These are phyloP conservation scores for Candida tetrigidarum DNA, from an alignment of 1,139 yeast genomes.

Conservation along the genomic window DNA sequence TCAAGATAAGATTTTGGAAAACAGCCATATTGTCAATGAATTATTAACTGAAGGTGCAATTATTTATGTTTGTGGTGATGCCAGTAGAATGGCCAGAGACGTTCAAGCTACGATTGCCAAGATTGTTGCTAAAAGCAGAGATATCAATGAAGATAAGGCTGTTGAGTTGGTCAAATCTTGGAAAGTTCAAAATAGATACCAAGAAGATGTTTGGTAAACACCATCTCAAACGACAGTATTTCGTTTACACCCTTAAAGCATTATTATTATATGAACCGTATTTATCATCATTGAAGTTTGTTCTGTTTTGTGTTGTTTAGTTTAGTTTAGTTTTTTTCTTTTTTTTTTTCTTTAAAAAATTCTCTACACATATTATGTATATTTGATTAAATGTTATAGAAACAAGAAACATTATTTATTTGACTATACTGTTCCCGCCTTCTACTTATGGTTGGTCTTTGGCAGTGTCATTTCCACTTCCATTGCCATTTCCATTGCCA, in stretches of 20 bases:
- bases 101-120: conserved; percentile 76
- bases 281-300: not conserved
- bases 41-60: conserved; percentile 78
- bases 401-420: not conserved
- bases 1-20: conserved; percentile 75
- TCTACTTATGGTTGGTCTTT: not conserved
- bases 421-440: too few species aligned
- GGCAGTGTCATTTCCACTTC: not conserved
- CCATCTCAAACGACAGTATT: too few species aligned
- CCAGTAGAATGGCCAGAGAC: conserved; percentile 94
- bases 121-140: conserved; percentile 64
- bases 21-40: conserved; percentile 55
- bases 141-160: conserved; percentile 66
- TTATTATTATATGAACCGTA: too few species aligned
- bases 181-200: conserved; percentile 87
- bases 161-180: conserved; percentile 77
- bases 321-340: not conserved
- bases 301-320: too few species aligned
- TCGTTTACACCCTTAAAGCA: not conserved
- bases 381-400: not conserved
- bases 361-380: not conserved
- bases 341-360: not conserved
- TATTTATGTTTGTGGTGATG: conserved; percentile 97
- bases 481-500: not conserved
- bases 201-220: conserved; percentile 97